phyloP scores from a whole-genome alignment of 306 rosid genomes.

The Ormosia semicastrata region DNA sequence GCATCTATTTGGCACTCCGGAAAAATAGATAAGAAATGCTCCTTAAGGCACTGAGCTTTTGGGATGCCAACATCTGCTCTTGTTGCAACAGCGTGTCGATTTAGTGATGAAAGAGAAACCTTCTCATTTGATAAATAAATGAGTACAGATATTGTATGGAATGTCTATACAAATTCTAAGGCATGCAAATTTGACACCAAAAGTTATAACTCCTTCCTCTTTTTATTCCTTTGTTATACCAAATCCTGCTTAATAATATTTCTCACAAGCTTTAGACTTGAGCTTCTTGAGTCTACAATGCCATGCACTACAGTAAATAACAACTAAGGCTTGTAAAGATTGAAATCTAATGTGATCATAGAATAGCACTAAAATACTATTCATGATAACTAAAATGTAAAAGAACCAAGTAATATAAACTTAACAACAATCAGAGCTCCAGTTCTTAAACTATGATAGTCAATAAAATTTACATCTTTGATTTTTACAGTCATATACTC shows the following conservation, averaged over 20 bases:
- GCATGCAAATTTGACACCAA: conserved; percentile 22
- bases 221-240: conserved; percentile 1
- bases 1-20: conserved; percentile 91
- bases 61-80: conserved; percentile 97
- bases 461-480: conserved; percentile 12
- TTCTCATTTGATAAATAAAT: conserved; percentile 56
- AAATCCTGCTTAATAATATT: neutral
- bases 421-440: conserved; percentile 10
- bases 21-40: conserved; percentile 81
- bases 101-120: conserved; percentile 98
- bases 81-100: conserved; percentile 98
- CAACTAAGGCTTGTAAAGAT: neutral
- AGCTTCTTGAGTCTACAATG: neutral
- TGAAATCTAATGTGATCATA: neutral
- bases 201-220: conserved; percentile 7
- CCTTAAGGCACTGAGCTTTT: conserved; percentile 92
- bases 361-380: neutral
- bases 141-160: conserved; percentile 31
- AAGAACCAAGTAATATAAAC: neutral
- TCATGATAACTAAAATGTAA: neutral
- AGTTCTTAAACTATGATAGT: neutral
- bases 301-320: neutral
- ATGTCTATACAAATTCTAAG: neutral
- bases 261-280: neutral
- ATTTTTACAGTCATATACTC: neutral